Conservation (phyloP, 768 basidiomycete genomes). For the Nevesoporus exiguus region DNA sequence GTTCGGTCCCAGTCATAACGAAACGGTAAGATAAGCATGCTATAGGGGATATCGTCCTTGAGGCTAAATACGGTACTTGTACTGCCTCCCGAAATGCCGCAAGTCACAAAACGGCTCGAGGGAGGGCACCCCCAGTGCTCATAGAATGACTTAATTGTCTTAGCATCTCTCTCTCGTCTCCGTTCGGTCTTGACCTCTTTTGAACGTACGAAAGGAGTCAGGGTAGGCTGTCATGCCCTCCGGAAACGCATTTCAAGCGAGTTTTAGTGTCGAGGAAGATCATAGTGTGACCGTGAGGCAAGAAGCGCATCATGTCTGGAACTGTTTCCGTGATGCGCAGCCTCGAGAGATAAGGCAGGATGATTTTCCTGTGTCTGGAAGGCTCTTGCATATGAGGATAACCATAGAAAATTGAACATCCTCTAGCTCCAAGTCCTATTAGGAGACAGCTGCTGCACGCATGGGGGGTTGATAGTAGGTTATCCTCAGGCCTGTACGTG, state of each 20-base stretch:
- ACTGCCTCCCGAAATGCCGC: not conserved
- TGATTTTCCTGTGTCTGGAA: not conserved
- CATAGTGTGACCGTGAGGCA: not conserved
- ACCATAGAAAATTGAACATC: not conserved
- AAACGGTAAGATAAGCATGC: not conserved
- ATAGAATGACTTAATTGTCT: not conserved
- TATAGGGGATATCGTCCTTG: not conserved
- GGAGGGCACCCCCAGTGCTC: not conserved
- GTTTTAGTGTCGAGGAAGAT: not conserved
- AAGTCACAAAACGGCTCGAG: not conserved
- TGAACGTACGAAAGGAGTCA: slow-evolving; percentile 3
- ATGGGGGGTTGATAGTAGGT: not conserved
- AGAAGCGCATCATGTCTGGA: not conserved
- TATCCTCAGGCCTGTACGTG: not conserved
- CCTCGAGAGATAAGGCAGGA: not conserved
- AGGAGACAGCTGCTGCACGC: not conserved
- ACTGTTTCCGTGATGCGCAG: not conserved
- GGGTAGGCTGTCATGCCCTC: not conserved
- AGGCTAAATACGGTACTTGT: not conserved
- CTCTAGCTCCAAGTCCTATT: not conserved
- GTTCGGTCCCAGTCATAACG: not conserved
- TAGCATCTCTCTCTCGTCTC: not conserved
- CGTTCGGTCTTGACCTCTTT: not conserved
- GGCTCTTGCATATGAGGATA: not conserved
- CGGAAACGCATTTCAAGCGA: not conserved